Evolutionary conservation across 495 filamentous ascomycete species (phyloP).

Genomic region (Aspergillus heteromorphus): DNA sequence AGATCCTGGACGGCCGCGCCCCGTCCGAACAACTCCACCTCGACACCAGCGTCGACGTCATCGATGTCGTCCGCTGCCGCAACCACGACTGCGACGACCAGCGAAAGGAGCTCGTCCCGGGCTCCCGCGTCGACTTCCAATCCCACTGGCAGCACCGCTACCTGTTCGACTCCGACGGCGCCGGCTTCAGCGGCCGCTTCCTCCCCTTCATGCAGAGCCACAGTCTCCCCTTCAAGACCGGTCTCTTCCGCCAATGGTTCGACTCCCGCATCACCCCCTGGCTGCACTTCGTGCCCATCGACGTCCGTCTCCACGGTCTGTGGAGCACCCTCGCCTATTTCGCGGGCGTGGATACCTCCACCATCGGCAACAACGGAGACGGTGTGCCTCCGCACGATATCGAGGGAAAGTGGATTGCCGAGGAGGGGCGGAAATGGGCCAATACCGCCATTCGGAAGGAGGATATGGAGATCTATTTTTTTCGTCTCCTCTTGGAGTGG

Average conservation of each 20-base stretch:
- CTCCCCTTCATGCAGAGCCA: conserved; percentile 55
- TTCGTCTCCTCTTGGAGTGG: conserved; percentile 73
- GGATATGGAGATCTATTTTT: conserved; percentile 82
- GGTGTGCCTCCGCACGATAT: conserved; percentile 37
- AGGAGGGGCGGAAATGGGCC: conserved; percentile 62
- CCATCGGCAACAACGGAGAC: conserved; percentile 16
- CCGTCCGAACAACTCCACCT: conserved; percentile 25
- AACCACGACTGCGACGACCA: conserved; percentile 48
- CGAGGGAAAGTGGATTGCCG: conserved; percentile 58
- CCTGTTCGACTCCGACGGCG: conserved; percentile 64
- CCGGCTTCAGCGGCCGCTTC: conserved; percentile 61
- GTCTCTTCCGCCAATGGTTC: conserved; percentile 72
- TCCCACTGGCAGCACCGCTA: conserved; percentile 59
- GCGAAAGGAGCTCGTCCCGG: conserved; percentile 45
- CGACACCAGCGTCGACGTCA: conserved; percentile 40
- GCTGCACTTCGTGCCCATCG: conserved; percentile 74
- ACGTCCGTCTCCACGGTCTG: conserved; percentile 60
- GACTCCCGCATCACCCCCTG: conserved; percentile 64
- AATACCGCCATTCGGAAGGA: conserved; percentile 61
- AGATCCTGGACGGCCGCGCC: conserved; percentile 30
- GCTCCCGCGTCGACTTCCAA: conserved; percentile 45
- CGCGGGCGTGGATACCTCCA: conserved; percentile 27
- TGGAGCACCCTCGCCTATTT: conserved; percentile 65
- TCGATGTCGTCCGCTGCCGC: conserved; percentile 48
- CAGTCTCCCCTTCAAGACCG: conserved; percentile 57